phyloP scores from a whole-genome alignment of 768 basidiomycete genomes.

The Chlorophyllum brunneum region DNA sequence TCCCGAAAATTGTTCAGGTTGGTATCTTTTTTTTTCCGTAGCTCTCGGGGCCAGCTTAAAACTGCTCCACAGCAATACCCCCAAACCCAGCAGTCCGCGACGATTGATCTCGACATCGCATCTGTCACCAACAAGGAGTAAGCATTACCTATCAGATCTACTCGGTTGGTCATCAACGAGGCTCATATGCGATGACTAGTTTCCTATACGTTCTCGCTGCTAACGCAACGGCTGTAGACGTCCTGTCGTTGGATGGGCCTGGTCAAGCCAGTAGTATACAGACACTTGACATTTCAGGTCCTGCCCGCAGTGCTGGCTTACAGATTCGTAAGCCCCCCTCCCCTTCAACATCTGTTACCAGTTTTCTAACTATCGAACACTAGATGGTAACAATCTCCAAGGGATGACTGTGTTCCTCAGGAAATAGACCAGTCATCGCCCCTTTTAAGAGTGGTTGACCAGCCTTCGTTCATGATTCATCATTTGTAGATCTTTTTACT shows the following conservation, averaged over 20 bases:
- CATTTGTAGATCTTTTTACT: no score
- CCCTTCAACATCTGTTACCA: neutral
- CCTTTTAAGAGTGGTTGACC: neutral
- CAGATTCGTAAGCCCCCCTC: constrained; percentile 28
- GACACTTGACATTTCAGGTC: constrained; percentile 20
- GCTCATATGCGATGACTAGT: constrained; percentile 10
- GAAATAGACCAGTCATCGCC: constrained; percentile 6
- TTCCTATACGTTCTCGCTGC: constrained; percentile 28
- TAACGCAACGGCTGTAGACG: constrained; percentile 24
- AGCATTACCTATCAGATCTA: constrained; percentile 11
- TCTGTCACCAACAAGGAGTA: constrained; percentile 34
- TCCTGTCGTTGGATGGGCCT: constrained; percentile 23
- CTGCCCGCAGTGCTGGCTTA: constrained; percentile 20
- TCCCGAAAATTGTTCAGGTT: constrained; percentile 41
- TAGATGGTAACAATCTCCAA: constrained; percentile 31
- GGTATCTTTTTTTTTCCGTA: neutral
- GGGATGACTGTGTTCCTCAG: constrained; percentile 31
- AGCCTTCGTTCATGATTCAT: neutral
- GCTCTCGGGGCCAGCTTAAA: neutral
- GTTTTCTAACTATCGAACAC: neutral
- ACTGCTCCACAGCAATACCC: constrained; percentile 31
- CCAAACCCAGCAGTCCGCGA: constrained; percentile 30
- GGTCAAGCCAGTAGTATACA: constrained; percentile 23
- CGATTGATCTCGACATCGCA: constrained; percentile 39
- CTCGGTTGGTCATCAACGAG: neutral